Conservation (phyloP, 75 land plant genomes). For the Pinus tabuliformis region DNA sequence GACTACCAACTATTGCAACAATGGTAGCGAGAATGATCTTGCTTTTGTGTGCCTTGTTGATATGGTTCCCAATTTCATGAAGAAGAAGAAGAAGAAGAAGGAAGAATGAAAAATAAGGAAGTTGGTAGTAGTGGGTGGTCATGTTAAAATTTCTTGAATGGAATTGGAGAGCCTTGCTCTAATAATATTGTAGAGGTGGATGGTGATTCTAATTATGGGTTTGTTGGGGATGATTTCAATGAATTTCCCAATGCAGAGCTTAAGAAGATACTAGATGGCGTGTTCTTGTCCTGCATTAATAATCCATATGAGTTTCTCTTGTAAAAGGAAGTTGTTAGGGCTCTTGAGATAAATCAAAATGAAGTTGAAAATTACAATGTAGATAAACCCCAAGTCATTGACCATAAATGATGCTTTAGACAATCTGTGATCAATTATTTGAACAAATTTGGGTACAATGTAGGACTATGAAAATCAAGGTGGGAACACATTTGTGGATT, state of each 20-base stretch:
- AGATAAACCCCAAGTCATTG: neutral
- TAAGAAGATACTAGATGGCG: neutral
- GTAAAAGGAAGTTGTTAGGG: too few relatives aligned
- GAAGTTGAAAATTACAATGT: neutral
- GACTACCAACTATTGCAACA: constrained; percentile 8
- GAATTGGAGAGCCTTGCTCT: neutral
- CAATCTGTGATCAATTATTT: constrained; percentile 34
- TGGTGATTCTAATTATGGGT: neutral
- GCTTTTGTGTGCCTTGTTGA: neutral
- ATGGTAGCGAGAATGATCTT: constrained; percentile 24
- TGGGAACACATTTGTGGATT: constrained; percentile 55
- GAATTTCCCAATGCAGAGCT: neutral
- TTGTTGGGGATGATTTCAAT: constrained; percentile 3
- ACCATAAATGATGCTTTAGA: neutral
- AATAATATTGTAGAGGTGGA: neutral
- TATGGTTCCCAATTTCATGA: constrained; percentile 21
- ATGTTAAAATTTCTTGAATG: constrained; percentile 15
- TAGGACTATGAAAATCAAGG: constrained; percentile 69
- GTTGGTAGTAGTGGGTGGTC: neutral
- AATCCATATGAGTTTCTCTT: neutral
- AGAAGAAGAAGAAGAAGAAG: neutral
- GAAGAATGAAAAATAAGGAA: neutral
- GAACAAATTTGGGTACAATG: constrained; percentile 45
- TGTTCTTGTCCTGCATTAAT: neutral
- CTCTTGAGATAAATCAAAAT: neutral